Evolutionary conservation across 2,329 filamentous ascomycete species (phyloP), one percentile per base, ranked within the genome.

Genomic region (Calonectria crousiana): DNA sequence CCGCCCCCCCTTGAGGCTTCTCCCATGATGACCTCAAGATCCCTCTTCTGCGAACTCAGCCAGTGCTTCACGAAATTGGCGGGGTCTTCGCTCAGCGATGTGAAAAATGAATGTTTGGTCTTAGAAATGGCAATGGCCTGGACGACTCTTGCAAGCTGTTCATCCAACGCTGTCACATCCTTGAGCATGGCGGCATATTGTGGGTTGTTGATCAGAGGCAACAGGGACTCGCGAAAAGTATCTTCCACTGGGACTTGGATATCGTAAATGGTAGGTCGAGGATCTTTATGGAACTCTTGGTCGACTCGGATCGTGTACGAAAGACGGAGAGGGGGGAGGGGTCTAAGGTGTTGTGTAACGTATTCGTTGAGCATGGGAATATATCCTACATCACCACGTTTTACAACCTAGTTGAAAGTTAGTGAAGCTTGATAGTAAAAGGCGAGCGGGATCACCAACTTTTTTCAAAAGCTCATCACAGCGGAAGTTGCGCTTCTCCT

Each of bases 301-400:
- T 99, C 97, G 51, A 98, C 94, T 73, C 96, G 95, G 82, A 99
- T 97, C 11, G 96, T 99, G 87, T 98, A 99, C 28, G 92, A 90
- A 41, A 99, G 90, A 80, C 94, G 93, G 81, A 98, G 90, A 0
- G 97, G 95, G 8, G 95, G 92, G 1, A 98, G 90, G 3, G 95
- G 92, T 36, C 90, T 92, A 71, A 98, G 91, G 84, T 98, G 95
- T 13, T 90, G 90, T 67, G 93, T 91, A 75, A 98, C 93, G 78
- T 94, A 94, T 67, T 96, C 94, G 60, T 94, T 93, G 69, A 98
- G 91, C 83, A 94, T 91, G 16, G 97, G 96, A 84, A 99, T 97
- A 84, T 93, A 94, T 79, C 98, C 93, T 60, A 92, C 89, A 67
- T 98, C 94, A 81, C 91, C 93, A 82, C 92, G 89, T 80, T 90